A percentile compares a stretch with the other conserved stretches of the same genome.
Conservation (phyloP, 2,329 filamentous ascomycete genomes). For the Colletotrichum lini region DNA sequence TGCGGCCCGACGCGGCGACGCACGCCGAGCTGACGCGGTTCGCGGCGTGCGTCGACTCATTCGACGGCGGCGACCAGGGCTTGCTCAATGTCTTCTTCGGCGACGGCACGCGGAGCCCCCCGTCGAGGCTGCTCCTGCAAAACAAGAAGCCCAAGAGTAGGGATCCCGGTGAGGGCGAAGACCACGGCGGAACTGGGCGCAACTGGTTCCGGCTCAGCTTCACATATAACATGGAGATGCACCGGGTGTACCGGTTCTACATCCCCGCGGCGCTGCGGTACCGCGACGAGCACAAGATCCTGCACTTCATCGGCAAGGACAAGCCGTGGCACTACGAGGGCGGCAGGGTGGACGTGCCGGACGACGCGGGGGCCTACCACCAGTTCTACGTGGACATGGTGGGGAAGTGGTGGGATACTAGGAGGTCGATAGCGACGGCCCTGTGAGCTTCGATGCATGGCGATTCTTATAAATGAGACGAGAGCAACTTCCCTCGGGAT, state of each 20-base stretch:
- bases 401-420: slow-evolving; percentile 43
- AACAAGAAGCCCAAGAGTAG: not conserved
- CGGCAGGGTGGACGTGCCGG: slow-evolving; percentile 30
- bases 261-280: slow-evolving; percentile 44
- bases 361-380: slow-evolving; percentile 37
- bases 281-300: slow-evolving; percentile 64
- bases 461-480: too few relatives aligned
- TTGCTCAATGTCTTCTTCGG: slow-evolving; percentile 77
- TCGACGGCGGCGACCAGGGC: slow-evolving; percentile 80
- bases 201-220: slow-evolving; percentile 47
- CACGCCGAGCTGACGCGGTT: slow-evolving; percentile 74
- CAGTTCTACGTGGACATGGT: slow-evolving; percentile 44
- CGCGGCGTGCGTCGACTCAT: slow-evolving; percentile 76
- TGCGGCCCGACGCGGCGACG: slow-evolving; percentile 74
- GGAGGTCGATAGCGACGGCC: slow-evolving; percentile 22
- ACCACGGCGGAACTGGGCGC: slow-evolving; percentile 26
- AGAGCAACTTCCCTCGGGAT: too few relatives aligned
- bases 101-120: slow-evolving; percentile 55
- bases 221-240: slow-evolving; percentile 46
- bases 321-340: slow-evolving; percentile 72
- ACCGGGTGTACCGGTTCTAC: slow-evolving; percentile 45
- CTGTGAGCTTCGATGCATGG: not conserved
- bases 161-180: not conserved
- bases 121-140: slow-evolving; percentile 23
- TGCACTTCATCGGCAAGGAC: slow-evolving; percentile 78